Evolutionary conservation across 345 rosid species (phyloP).

Genomic region (Eucalyptus globulus): DNA sequence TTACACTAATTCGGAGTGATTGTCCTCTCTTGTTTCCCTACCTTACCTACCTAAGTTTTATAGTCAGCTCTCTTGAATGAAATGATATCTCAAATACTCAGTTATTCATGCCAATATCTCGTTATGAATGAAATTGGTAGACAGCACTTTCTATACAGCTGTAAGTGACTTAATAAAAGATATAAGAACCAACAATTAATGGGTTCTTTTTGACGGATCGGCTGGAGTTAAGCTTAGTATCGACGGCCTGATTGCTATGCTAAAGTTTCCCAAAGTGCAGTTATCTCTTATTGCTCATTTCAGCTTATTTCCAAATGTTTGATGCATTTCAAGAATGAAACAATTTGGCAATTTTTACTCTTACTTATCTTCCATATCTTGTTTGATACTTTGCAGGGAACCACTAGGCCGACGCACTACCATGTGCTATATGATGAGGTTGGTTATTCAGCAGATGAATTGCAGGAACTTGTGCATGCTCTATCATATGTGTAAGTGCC

Average conservation of each 20-base stretch:
- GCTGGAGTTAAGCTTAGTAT: neutral
- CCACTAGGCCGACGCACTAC: constrained; percentile 6
- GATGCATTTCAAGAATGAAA: neutral
- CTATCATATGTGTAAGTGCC: constrained; percentile 1
- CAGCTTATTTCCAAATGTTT: neutral
- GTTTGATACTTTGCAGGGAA: neutral
- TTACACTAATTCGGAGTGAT: neutral
- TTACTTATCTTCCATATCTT: neutral
- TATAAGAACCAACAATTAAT: neutral
- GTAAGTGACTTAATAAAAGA: neutral
- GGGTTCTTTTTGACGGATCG: neutral
- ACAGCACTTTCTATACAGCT: neutral
- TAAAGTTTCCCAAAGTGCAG: neutral
- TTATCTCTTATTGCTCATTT: neutral
- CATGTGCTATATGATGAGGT: constrained; percentile 2
- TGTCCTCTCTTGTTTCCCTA: neutral
- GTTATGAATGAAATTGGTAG: neutral
- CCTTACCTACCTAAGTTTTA: neutral
- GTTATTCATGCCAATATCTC: neutral
- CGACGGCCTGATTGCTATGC: neutral
- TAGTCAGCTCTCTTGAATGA: neutral
- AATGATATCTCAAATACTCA: neutral
- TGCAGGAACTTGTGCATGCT: constrained; percentile 3
- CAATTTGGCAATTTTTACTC: neutral
- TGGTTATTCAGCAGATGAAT: neutral